Conservation (phyloP, 2,329 filamentous ascomycete genomes). For the Claviceps digitariae region DNA sequence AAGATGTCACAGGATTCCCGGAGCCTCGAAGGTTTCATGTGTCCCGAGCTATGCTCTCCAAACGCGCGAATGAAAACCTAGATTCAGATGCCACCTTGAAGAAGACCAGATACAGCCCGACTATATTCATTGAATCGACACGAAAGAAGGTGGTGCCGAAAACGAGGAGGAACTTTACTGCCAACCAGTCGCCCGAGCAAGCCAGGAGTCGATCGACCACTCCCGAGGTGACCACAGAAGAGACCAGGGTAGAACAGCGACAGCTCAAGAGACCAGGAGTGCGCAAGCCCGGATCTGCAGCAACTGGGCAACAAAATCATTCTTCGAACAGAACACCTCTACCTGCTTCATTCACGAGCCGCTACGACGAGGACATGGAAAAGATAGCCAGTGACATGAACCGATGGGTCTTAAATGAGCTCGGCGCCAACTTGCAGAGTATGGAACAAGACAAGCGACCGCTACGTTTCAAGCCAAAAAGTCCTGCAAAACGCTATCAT, state of each 20-base stretch:
- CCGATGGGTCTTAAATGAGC: constrained; percentile 44
- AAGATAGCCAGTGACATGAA: constrained; percentile 42
- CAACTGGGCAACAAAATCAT: constrained; percentile 10
- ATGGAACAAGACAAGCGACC: constrained; percentile 28
- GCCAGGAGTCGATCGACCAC: background rate
- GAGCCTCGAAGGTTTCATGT: constrained; percentile 43
- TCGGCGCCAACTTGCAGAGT: constrained; percentile 36
- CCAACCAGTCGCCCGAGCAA: constrained; percentile 3
- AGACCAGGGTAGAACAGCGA: constrained; percentile 9
- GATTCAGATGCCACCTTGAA: constrained; percentile 23
- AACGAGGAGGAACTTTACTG: constrained; percentile 10
- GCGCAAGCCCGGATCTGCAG: constrained; percentile 9
- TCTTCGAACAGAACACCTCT: constrained; percentile 14
- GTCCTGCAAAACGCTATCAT: constrained; percentile 38
- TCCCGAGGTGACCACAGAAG: constrained; percentile 1
- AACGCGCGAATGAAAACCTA: constrained; percentile 10
- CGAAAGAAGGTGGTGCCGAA: constrained; percentile 21
- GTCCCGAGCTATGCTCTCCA: constrained; percentile 31
- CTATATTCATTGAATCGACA: constrained; percentile 43
- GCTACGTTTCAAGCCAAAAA: constrained; percentile 41
- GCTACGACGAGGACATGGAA: constrained; percentile 31
- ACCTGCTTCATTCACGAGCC: constrained; percentile 19
- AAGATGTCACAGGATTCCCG: constrained; percentile 2
- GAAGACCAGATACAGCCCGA: constrained; percentile 26
- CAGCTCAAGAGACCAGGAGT: constrained; percentile 22